phyloP scores from a whole-genome alignment of 1,139 yeast species.

The Wickerhamomyces sp. region DNA sequence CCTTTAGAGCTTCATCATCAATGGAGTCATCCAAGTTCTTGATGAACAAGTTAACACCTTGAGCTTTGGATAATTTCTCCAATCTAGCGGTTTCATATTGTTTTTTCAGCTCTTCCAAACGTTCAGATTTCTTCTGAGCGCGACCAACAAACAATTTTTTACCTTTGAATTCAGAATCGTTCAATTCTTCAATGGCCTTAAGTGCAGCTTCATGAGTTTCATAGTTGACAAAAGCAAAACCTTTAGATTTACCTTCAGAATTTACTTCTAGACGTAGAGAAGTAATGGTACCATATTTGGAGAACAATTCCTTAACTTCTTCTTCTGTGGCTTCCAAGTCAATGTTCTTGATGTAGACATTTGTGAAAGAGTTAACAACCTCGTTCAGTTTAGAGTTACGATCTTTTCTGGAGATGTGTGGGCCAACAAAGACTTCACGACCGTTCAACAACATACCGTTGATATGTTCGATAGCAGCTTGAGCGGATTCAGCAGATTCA shows the following conservation, averaged over 20 bases:
- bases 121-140: constrained; percentile 98
- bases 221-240: constrained; percentile 94
- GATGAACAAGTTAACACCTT: constrained; percentile 94
- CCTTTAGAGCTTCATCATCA: constrained; percentile 87
- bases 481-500: constrained; percentile 90
- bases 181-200: constrained; percentile 87
- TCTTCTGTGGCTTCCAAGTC: constrained; percentile 66
- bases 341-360: constrained; percentile 90
- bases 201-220: constrained; percentile 85
- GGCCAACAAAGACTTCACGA: constrained; percentile 94
- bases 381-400: constrained; percentile 94
- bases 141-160: constrained; percentile 93
- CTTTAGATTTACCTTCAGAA: constrained; percentile 85
- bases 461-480: constrained; percentile 93
- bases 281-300: constrained; percentile 74
- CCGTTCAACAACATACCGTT: constrained; percentile 98
- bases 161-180: constrained; percentile 81
- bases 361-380: constrained; percentile 90
- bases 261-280: constrained; percentile 81
- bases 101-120: constrained; percentile 93
- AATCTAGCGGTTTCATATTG: constrained; percentile 91
- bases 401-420: constrained; percentile 89
- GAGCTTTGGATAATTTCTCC: constrained; percentile 91
- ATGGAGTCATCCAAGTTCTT: constrained; percentile 94
- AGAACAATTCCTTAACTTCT: constrained; percentile 69